Percentiles rank a stretch among this genome's conserved stretches.
Evolutionary conservation across 1,284 basidiomycete species (phyloP).

Genomic region (Papiliotrema nemorosa): DNA sequence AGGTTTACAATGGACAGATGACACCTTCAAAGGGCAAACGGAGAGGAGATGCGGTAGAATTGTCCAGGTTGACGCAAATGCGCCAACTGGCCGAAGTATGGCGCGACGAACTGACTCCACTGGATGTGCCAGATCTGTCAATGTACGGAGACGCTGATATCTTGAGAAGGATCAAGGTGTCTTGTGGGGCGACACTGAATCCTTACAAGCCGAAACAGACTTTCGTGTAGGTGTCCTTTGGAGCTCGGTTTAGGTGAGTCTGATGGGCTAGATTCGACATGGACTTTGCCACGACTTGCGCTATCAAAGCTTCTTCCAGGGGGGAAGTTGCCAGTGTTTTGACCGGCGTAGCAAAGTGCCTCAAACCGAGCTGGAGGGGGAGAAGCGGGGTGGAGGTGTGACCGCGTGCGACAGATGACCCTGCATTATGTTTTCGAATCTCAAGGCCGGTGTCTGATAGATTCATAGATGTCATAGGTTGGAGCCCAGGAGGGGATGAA

Average conservation of each 20-base stretch:
- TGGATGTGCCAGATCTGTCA: constrained; percentile 10
- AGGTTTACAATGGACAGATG: background rate
- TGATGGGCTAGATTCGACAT: constrained; percentile 28
- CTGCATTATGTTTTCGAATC: too few species aligned
- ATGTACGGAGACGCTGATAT: constrained; percentile 5
- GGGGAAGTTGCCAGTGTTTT: background rate
- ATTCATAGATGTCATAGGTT: too few species aligned
- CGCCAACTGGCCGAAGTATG: constrained; percentile 26
- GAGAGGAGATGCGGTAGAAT: constrained; percentile 1
- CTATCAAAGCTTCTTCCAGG: constrained; percentile 20
- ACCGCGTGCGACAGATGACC: too few species aligned
- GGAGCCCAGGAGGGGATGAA: too few species aligned
- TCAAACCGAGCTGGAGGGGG: background rate
- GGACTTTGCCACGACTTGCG: constrained; percentile 29
- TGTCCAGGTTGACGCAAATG: constrained; percentile 12
- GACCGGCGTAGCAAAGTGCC: background rate
- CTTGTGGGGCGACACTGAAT: constrained; percentile 15
- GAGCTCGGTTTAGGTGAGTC: background rate
- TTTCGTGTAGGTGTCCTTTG: constrained; percentile 19
- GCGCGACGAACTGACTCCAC: constrained; percentile 8
- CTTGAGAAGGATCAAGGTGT: constrained; percentile 17
- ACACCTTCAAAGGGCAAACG: background rate
- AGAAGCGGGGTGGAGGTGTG: background rate
- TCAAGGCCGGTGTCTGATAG: too few species aligned
- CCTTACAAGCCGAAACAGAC: constrained; percentile 4